Conservation (phyloP, 1,139 yeast species). For the Kodamaea arcana region DNA sequence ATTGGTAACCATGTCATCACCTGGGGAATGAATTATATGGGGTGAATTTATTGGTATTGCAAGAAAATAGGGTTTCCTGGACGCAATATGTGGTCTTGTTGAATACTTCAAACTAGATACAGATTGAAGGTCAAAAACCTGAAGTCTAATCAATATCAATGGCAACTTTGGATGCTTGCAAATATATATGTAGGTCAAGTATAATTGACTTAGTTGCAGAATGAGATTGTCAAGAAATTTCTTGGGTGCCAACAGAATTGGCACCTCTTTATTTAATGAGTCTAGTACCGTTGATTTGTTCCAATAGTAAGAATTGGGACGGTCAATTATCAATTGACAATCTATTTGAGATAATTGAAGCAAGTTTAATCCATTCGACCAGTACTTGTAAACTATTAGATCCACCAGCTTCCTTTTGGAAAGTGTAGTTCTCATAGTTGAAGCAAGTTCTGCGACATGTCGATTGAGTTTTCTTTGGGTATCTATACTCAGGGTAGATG, state of each 20-base stretch:
- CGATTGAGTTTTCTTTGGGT: conserved; percentile 26
- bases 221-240: conserved; percentile 47
- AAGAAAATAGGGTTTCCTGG: conserved; percentile 59
- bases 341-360: conserved; percentile 73
- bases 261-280: conserved; percentile 27
- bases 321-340: conserved; percentile 57
- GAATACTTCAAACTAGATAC: conserved; percentile 15
- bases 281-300: conserved; percentile 51
- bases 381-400: conserved; percentile 48
- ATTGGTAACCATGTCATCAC: conserved; percentile 43
- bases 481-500: too few species aligned
- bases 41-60: conserved; percentile 70
- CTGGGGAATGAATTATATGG: conserved; percentile 56
- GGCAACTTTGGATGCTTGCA: conserved; percentile 64
- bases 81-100: conserved; percentile 37
- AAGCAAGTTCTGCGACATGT: conserved; percentile 19
- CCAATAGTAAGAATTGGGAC: conserved; percentile 54
- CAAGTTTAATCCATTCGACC: conserved; percentile 62
- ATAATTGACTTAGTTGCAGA: conserved; percentile 44
- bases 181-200: conserved; percentile 59
- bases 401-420: conserved; percentile 49
- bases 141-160: conserved; percentile 57
- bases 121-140: conserved; percentile 55
- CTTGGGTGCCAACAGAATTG: conserved; percentile 39
- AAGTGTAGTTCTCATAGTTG: conserved; percentile 8